Percentiles rank a stretch among this genome's conserved stretches.
Conservation (phyloP, 345 rosid genomes). For the Reutealis trisperma region DNA sequence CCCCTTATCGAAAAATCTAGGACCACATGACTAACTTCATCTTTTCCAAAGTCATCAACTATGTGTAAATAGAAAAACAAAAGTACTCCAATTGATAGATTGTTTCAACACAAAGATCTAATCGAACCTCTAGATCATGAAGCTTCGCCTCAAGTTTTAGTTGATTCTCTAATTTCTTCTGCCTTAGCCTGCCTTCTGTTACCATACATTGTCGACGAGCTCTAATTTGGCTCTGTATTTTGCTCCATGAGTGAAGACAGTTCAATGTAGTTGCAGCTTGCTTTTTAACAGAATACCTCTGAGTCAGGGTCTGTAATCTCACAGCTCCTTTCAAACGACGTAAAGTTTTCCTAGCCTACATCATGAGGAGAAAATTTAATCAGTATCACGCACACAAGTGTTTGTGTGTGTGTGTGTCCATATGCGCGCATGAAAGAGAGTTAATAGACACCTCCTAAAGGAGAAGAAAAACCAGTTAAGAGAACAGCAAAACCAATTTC, state of each 20-base stretch:
- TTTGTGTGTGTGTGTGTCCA: not conserved
- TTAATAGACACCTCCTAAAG: not conserved
- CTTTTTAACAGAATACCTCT: conserved; percentile 51
- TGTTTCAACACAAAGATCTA: not conserved
- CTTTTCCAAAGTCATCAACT: not conserved
- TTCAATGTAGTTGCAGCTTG: conserved; percentile 62
- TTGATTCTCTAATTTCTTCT: conserved; percentile 88
- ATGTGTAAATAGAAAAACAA: not conserved
- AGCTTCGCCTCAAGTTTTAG: conserved; percentile 92
- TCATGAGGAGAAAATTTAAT: conserved; percentile 11
- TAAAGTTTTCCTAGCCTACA: conserved; percentile 75
- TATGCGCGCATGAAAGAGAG: not conserved
- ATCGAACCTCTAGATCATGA: conserved; percentile 74
- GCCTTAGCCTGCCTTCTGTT: conserved; percentile 63
- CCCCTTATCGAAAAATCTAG: not conserved
- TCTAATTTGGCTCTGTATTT: conserved; percentile 63
- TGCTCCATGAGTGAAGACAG: conserved; percentile 88
- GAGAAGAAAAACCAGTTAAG: no score
- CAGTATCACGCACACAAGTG: conserved; percentile 2
- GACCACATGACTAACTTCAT: not conserved
- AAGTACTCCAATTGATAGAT: not conserved
- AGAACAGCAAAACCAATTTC: no score
- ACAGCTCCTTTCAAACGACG: conserved; percentile 63
- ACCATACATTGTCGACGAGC: conserved; percentile 81
- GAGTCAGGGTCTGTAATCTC: conserved; percentile 52